A percentile compares a stretch with the other conserved stretches of the same genome.
phyloP scores from a whole-genome alignment of 2,329 filamentous ascomycete species.

The Aphanocladium album region DNA sequence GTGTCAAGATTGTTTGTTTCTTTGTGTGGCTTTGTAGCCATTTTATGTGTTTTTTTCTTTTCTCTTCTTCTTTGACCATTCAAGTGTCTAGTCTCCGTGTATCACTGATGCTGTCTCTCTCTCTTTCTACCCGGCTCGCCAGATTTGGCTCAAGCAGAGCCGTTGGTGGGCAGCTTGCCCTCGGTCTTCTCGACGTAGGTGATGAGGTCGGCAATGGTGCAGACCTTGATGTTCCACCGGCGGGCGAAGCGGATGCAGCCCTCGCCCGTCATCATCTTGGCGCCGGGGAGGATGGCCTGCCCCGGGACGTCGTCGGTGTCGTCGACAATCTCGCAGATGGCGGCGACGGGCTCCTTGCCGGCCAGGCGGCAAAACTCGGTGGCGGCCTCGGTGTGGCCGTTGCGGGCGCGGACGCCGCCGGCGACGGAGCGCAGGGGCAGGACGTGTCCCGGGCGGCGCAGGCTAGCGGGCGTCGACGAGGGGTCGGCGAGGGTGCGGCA shows the following conservation, averaged over 20 bases:
- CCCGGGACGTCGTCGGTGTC: slow-evolving; percentile 72
- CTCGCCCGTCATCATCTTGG: slow-evolving; percentile 91
- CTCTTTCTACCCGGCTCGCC: neutral
- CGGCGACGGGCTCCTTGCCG: slow-evolving; percentile 70
- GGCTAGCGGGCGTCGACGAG: slow-evolving; percentile 48
- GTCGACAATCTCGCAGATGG: slow-evolving; percentile 88
- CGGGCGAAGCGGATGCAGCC: slow-evolving; percentile 83
- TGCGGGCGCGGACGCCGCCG: slow-evolving; percentile 74
- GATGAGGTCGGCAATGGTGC: slow-evolving; percentile 90
- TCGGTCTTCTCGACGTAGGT: slow-evolving; percentile 72
- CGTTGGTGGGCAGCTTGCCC: slow-evolving; percentile 50
- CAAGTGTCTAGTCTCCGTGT: neutral
- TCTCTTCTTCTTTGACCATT: neutral
- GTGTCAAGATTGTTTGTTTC: neutral
- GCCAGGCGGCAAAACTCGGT: slow-evolving; percentile 85
- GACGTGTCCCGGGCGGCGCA: slow-evolving; percentile 84
- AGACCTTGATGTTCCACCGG: slow-evolving; percentile 85
- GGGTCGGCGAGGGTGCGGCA: slow-evolving; percentile 73
- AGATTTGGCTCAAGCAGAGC: slow-evolving; percentile 19
- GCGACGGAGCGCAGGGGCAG: slow-evolving; percentile 74
- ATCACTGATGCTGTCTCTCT: neutral
- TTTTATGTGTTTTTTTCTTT: neutral
- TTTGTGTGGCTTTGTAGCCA: neutral
- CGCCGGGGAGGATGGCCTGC: slow-evolving; percentile 56
- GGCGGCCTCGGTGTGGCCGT: slow-evolving; percentile 89